phyloP scores from a whole-genome alignment of 768 basidiomycete genomes.

The Tulasnella sp. region DNA sequence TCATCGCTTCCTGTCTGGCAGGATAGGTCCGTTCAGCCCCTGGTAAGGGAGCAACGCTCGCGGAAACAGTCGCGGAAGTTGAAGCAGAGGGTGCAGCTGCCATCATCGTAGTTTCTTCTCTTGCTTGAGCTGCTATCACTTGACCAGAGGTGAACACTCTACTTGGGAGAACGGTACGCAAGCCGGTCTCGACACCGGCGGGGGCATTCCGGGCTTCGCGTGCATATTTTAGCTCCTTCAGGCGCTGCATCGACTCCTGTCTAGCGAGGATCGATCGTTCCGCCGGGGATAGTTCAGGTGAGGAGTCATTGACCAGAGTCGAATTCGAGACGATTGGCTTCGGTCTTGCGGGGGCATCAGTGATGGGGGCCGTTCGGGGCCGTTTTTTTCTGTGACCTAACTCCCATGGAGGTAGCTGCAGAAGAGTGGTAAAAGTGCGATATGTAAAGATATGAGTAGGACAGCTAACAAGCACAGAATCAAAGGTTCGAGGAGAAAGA shows the following conservation, averaged over 20 bases:
- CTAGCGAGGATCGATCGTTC: constrained; percentile 15
- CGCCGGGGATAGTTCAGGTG: constrained; percentile 23
- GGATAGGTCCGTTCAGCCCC: background rate
- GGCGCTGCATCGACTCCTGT: constrained; percentile 16
- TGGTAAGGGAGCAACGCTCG: background rate
- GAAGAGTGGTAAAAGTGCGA: too few species aligned
- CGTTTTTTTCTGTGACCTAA: too few species aligned
- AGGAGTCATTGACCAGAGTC: constrained; percentile 11
- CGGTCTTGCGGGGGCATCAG: too few species aligned
- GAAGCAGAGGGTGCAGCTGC: too few species aligned
- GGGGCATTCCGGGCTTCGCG: background rate
- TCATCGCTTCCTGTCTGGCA: background rate
- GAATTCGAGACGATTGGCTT: constrained; percentile 18
- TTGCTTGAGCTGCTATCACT: constrained; percentile 1
- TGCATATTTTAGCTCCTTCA: constrained; percentile 20
- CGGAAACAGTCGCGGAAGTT: background rate
- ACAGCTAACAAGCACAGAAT: too few species aligned
- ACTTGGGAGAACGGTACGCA: background rate
- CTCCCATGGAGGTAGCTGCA: too few species aligned
- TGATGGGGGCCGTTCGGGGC: too few species aligned
- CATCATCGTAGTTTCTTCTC: too few species aligned
- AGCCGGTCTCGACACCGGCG: background rate
- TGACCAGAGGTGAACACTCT: constrained; percentile 4
- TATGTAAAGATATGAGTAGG: too few species aligned
- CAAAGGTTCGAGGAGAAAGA: too few species aligned